Evolutionary conservation across 169 alveolate species (phyloP).

Genomic region (Babesia bovis): DNA sequence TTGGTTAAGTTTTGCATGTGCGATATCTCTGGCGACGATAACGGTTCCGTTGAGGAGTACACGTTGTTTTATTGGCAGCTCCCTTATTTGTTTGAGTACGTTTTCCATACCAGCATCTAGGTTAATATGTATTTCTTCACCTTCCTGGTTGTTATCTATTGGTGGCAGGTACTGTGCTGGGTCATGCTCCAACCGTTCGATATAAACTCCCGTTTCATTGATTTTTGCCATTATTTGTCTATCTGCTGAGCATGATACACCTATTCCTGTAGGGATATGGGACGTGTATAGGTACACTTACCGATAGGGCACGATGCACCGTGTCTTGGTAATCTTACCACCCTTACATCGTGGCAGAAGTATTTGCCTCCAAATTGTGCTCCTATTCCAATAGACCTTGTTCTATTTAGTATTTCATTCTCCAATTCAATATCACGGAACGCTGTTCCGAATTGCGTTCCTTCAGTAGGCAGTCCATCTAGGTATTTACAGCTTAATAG

Average conservation of each 20-base stretch:
- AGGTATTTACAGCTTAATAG: constrained; percentile 82
- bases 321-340: constrained; percentile 86
- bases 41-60: constrained; percentile 76
- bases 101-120: constrained; percentile 80
- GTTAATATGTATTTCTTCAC: constrained; percentile 71
- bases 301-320: constrained; percentile 89
- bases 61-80: constrained; percentile 80
- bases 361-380: constrained; percentile 91
- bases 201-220: constrained; percentile 77
- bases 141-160: constrained; percentile 3
- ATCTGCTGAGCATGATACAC: constrained; percentile 91
- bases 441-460: constrained; percentile 79
- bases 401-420: constrained; percentile 57
- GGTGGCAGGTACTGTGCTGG: constrained; percentile 80
- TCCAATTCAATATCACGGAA: constrained; percentile 83
- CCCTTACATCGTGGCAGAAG: constrained; percentile 88
- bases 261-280: constrained; percentile 70
- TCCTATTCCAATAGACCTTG: constrained; percentile 84
- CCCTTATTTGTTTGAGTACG: constrained; percentile 61
- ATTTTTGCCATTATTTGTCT: constrained; percentile 80
- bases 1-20: constrained; percentile 83
- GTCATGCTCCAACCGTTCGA: constrained; percentile 83
- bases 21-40: constrained; percentile 88
- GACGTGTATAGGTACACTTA: not conserved
- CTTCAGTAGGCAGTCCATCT: constrained; percentile 80